Percentiles rank a stretch among this genome's conserved stretches.
These are phyloP conservation scores for Cercospora sesami DNA, from an alignment of 2,329 filamentous ascomycete species.

Conservation along the genomic window DNA sequence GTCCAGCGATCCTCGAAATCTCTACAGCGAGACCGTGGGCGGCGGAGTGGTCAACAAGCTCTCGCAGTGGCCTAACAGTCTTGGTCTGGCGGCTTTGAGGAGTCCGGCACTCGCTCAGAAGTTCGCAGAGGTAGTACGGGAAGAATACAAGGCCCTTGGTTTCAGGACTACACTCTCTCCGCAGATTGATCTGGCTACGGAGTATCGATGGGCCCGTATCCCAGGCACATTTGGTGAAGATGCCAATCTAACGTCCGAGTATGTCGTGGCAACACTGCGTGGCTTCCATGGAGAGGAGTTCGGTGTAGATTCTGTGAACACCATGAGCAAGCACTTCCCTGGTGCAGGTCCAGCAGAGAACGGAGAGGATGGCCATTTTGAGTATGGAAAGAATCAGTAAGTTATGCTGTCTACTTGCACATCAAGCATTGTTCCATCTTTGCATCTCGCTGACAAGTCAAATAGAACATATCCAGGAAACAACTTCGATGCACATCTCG, in stretches of 20 bases:
- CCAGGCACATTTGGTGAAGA: not conserved
- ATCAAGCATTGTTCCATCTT: too few relatives aligned
- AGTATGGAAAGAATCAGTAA: not conserved
- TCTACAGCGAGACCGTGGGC: not conserved
- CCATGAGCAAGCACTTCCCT: not conserved
- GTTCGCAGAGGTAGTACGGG: not conserved
- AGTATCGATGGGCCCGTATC: not conserved
- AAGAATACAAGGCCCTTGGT: not conserved
- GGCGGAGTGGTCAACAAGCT: not conserved
- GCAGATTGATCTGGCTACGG: not conserved
- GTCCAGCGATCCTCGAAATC: not conserved
- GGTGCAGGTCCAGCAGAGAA: not conserved
- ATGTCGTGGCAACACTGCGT: not conserved
- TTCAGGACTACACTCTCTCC: not conserved
- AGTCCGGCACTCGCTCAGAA: not conserved
- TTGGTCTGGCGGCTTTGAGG: not conserved
- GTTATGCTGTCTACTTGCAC: too few relatives aligned
- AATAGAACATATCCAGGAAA: not conserved
- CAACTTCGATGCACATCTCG: not conserved
- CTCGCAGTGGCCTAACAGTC: not conserved
- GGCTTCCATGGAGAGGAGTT: not conserved
- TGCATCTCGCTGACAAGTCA: too few relatives aligned
- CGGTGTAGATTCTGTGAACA: not conserved
- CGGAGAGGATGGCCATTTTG: not conserved
- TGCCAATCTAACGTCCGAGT: not conserved